Evolutionary conservation across 1,284 basidiomycete genomes (phyloP).

Genomic region (Microstroma glucosiphilum): DNA sequence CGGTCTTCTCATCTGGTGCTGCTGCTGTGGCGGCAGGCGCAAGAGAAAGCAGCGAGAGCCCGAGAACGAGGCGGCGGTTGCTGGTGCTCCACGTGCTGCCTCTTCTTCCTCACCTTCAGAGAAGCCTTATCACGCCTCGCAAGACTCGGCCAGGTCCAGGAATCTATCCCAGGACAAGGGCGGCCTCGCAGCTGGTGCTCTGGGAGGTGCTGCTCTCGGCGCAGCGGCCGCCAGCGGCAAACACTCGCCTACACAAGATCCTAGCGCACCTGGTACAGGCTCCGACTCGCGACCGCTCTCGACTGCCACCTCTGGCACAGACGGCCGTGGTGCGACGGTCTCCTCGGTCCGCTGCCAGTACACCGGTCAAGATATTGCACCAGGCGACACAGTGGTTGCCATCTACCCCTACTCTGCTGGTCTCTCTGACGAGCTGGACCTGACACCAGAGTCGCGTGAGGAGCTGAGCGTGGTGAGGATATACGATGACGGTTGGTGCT

Average conservation of each 20-base stretch:
- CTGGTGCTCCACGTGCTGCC: constrained; percentile 15
- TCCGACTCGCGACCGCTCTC: constrained; percentile 20
- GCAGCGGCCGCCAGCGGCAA: constrained; percentile 19
- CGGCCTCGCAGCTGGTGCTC: constrained; percentile 17
- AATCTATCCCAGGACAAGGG: constrained; percentile 9
- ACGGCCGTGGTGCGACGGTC: constrained; percentile 39
- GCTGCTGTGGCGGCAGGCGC: neutral
- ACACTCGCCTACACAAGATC: constrained; percentile 19
- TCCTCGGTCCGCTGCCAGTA: constrained; percentile 41
- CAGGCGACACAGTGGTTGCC: constrained; percentile 40
- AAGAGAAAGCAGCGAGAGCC: constrained; percentile 19
- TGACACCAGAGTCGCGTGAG: constrained; percentile 31
- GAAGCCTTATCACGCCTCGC: constrained; percentile 32
- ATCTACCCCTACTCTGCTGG: constrained; percentile 46
- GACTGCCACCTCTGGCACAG: constrained; percentile 32
- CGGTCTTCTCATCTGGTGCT: constrained; percentile 21
- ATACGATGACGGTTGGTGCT: constrained; percentile 45
- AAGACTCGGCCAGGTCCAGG: constrained; percentile 27
- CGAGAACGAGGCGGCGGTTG: constrained; percentile 23
- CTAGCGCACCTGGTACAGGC: neutral
- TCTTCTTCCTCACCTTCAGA: constrained; percentile 10
- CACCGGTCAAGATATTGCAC: constrained; percentile 40
- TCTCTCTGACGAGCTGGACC: constrained; percentile 42
- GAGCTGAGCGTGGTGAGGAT: constrained; percentile 35
- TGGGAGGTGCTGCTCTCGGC: constrained; percentile 19